phyloP scores from a whole-genome alignment of 2,329 filamentous ascomycete species.

The Penicillium sp. region DNA sequence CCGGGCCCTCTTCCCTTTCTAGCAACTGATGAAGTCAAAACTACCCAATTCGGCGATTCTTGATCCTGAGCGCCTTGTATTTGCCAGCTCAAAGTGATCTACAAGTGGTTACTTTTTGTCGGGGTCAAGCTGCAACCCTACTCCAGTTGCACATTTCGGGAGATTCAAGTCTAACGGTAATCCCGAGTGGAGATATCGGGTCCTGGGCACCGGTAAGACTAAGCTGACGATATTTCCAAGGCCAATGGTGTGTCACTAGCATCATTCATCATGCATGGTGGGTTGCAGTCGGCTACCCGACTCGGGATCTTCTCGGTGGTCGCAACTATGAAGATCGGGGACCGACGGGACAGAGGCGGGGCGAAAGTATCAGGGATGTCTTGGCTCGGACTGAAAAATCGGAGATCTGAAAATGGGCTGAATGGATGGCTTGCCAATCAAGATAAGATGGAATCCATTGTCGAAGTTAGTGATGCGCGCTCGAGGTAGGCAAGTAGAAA shows the following conservation, averaged over 20 bases:
- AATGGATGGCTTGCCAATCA: background rate
- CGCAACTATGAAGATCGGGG: background rate
- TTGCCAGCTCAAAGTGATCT: background rate
- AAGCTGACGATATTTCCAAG: background rate
- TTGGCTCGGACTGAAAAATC: conserved; percentile 1
- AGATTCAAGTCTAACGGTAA: background rate
- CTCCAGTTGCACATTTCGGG: background rate
- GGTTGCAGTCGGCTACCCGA: conserved; percentile 22
- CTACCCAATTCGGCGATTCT: background rate
- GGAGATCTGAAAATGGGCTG: background rate
- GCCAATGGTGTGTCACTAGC: conserved; percentile 2
- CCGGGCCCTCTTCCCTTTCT: background rate
- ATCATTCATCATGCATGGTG: conserved; percentile 7
- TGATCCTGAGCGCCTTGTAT: background rate
- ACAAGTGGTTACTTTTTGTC: background rate
- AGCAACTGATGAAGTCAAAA: background rate
- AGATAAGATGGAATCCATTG: background rate
- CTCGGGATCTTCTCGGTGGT: conserved; percentile 12
- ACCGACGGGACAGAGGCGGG: background rate
- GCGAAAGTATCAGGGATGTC: background rate
- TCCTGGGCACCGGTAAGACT: background rate
- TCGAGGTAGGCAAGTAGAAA: background rate
- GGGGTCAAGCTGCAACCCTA: background rate
- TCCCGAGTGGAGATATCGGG: conserved; percentile 5
- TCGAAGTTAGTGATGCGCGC: no score